Conservation (phyloP, 2,329 filamentous ascomycete species). For the Penicillium thymicola region DNA sequence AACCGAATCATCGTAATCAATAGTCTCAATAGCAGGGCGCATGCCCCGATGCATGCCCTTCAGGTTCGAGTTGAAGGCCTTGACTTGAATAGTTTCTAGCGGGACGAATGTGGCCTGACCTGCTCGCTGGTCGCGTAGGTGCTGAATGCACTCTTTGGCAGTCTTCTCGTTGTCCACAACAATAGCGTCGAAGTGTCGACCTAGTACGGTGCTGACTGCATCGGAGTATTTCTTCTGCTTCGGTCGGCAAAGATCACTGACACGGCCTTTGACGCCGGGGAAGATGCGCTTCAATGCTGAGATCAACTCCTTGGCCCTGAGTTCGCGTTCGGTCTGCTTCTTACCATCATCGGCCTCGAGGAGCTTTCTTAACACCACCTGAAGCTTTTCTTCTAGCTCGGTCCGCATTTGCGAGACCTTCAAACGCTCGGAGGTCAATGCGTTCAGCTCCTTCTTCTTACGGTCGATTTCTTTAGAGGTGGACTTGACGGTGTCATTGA, state of each 20-base stretch:
- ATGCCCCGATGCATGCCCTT: constrained; percentile 82
- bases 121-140: constrained; percentile 84
- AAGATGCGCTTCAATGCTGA: constrained; percentile 84
- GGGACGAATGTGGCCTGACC: constrained; percentile 92
- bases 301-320: constrained; percentile 76
- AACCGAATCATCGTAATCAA: constrained; percentile 84
- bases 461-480: constrained; percentile 73
- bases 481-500: constrained; percentile 62
- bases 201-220: constrained; percentile 87
- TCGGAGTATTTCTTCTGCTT: constrained; percentile 97
- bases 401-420: constrained; percentile 77
- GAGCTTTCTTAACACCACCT: constrained; percentile 76
- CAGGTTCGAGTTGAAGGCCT: constrained; percentile 80
- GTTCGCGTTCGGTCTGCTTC: constrained; percentile 79
- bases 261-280: constrained; percentile 83
- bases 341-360: constrained; percentile 79
- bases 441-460: constrained; percentile 90
- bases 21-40: constrained; percentile 89
- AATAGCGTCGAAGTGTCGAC: constrained; percentile 88
- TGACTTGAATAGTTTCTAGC: constrained; percentile 95
- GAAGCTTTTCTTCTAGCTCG: constrained; percentile 88
- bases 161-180: constrained; percentile 95
- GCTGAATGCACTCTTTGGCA: constrained; percentile 88
- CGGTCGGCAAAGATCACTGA: constrained; percentile 88
- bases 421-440: constrained; percentile 76